These are phyloP conservation scores for Rhexocercosporidium sp. DNA, from an alignment of 2,329 filamentous ascomycete species.

Conservation along the genomic window DNA sequence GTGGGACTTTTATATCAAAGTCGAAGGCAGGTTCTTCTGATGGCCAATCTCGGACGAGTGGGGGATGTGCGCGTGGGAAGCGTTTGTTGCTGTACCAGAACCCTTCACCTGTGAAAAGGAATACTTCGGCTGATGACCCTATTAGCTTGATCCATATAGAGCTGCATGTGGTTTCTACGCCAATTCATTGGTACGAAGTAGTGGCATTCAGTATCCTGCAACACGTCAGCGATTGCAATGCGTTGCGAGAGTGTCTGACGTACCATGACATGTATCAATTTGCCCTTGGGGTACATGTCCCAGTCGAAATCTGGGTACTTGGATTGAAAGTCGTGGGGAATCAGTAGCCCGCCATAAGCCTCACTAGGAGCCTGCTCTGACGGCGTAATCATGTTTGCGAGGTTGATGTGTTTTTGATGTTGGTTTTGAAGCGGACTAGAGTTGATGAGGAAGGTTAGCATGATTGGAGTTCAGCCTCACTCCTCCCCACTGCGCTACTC, in stretches of 20 bases:
- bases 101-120: conserved; percentile 1
- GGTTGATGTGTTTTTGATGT: neutral
- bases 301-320: neutral
- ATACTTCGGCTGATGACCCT: neutral
- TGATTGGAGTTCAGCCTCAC: neutral
- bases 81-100: conserved; percentile 15
- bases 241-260: neutral
- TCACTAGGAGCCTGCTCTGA: neutral
- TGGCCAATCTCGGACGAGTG: neutral
- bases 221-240: neutral
- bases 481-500: neutral
- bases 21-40: neutral
- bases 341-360: neutral
- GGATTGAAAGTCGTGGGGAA: neutral
- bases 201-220: neutral
- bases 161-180: neutral
- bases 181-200: neutral
- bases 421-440: no score
- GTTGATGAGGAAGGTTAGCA: no score
- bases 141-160: neutral
- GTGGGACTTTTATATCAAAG: no score
- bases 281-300: neutral
- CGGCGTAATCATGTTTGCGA: neutral
- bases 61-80: neutral
- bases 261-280: neutral